Evolutionary conservation across 1,139 yeast species (phyloP), one percentile per base, ranked within the genome.

Genomic region (Taphrina pruni): DNA sequence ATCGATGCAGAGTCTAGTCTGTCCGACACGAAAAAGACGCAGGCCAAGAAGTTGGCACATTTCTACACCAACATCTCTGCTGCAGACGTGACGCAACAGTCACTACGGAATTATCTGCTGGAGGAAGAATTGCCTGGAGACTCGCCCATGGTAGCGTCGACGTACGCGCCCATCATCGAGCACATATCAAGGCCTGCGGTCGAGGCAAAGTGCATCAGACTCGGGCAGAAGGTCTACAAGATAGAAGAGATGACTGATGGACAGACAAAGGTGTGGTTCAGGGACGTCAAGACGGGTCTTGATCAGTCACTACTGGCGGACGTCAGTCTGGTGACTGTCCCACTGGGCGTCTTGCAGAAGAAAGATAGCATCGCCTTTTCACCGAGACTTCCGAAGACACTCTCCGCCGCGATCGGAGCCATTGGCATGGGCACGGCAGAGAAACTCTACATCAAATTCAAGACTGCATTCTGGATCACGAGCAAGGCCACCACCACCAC

Each of bases 311-410:
- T 58, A 32, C 73, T 74, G 9, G 82, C 82, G 1, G 82, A 81
- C 70, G 75, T 80, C 8, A 80, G 78, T 5, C 75, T 80, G 1
- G 75, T 80, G 38, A 80, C 83, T 0, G 80, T 77, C 0, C 83
- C 83, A 0, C 74, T 81, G 4, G 83, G 83, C 0, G 80, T 81
- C 4, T 74, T 81, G 58, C 80, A 81, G 71, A 26, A 26, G 32
- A 76, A 77, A 46, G 75, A 81, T 12, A 73, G 77, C 1, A 74
- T 81, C 56, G 81, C 79, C 72, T 81, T 81, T 69, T 78, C 78
- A 57, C 83, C 83, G 0, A 81, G 79, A 62, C 72, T 81, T n/a
- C 83, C 83, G 8, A 79, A 17, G 12, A 12, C 11, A 7, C 39
- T 58, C 4, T 43, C 54, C 11, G 21, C 14, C 1, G 62, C 62